Evolutionary conservation across 2,329 filamentous ascomycete species (phyloP), one percentile per base, ranked within the genome.

Genomic region (Neocatenulostroma microsporum): DNA sequence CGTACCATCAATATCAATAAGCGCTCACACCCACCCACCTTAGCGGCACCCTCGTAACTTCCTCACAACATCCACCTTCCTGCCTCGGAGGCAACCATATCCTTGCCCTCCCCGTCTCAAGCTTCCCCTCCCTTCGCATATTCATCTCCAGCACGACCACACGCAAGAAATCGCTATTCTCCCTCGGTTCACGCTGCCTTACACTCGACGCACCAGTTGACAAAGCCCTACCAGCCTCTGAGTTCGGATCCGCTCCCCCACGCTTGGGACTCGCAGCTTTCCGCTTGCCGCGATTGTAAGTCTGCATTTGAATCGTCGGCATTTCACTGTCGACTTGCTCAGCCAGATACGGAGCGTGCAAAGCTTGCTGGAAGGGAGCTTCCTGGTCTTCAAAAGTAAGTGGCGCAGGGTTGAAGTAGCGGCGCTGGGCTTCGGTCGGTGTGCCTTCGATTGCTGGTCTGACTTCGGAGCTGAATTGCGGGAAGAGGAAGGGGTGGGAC

Each of bases 71-170:
- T 33, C 19, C 41, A 34, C 41, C 42, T 20, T 48, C 53, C 45
- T 66, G 62, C 42, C 76, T 66, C 30, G 76, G 75, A 24, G 76
- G 76, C 29, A 80, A 57, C 73, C 74, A 79, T 41, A 79, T 67
- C 38, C 67, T 68, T 18, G 76, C 76, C 44, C 68, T 65, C 14
- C 74, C 73, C 12, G 69, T 64, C 42, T 75, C 73, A 29, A 80
- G 61, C 58, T 80, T 80, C 37, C 76, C 76, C 42, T 65, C 66
- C 28, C 76, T 68, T 24, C 76, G 69, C 76, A 80, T 80, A 55
- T 80, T 79, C 75, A 80, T 78, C 57, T 80, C 76, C 31, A 80
- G 63, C 9, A 80, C 76, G 12, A 79, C 74, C 45, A 80, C 70
- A 21, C 76, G 70, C 30, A 80, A 58, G 53, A 80, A 80, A 49